A percentile compares a stretch with the other conserved stretches of the same genome.
These are phyloP conservation scores for Melampsora larici-populina DNA, from an alignment of 1,284 basidiomycete species.

Conservation along the genomic window DNA sequence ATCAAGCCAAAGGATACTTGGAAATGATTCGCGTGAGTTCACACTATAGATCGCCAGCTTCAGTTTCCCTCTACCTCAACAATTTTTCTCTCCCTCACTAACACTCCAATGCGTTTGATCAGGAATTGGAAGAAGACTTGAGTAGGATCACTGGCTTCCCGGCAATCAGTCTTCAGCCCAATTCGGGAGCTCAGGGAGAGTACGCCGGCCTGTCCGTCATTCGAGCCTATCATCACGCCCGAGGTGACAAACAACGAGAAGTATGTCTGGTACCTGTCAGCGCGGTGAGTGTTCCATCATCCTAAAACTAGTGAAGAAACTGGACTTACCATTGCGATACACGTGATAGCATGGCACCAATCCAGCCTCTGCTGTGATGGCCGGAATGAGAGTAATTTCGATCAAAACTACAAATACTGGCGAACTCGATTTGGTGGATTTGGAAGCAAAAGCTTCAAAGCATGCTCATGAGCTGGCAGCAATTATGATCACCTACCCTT, in stretches of 20 bases:
- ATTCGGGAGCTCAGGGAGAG: conserved; percentile 94
- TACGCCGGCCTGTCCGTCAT: conserved; percentile 92
- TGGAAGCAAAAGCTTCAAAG: conserved; percentile 79
- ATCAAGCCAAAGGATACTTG: conserved; percentile 84
- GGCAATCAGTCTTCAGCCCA: conserved; percentile 90
- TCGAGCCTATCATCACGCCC: conserved; percentile 85
- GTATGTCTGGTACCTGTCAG: conserved; percentile 92
- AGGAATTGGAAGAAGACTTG: conserved; percentile 86
- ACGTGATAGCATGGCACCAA: conserved; percentile 46
- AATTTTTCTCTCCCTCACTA: neutral
- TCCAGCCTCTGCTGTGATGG: conserved; percentile 79
- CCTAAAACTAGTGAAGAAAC: conserved; percentile 80
- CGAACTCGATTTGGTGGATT: conserved; percentile 80
- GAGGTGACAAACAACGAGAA: conserved; percentile 78
- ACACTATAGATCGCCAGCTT: neutral
- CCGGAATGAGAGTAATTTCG: conserved; percentile 90
- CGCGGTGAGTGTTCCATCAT: conserved; percentile 65
- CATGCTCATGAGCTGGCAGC: conserved; percentile 88
- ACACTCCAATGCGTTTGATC: conserved; percentile 1
- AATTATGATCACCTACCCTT: conserved; percentile 96
- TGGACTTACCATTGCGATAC: conserved; percentile 3
- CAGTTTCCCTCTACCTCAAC: neutral
- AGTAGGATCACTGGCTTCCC: conserved; percentile 93
- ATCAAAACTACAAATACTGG: conserved; percentile 85
- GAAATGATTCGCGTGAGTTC: conserved; percentile 37